Evolutionary conservation across 2,329 filamentous ascomycete species (phyloP).

Genomic region (Calcarisporium arbuscula): DNA sequence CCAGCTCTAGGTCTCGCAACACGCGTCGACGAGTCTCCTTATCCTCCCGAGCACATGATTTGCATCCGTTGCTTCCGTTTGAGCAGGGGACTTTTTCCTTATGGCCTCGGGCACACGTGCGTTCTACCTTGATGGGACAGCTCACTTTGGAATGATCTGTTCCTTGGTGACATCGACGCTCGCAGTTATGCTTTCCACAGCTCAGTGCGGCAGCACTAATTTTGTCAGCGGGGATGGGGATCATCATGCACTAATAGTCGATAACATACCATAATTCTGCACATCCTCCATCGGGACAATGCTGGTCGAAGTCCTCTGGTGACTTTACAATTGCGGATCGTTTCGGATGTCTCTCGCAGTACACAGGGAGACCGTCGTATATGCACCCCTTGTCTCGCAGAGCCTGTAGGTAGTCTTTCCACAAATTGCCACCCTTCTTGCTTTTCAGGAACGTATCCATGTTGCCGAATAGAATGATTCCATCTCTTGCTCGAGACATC

Average conservation of each 20-base stretch:
- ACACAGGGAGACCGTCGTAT: slow-evolving; percentile 54
- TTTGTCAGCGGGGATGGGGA: slow-evolving; percentile 7
- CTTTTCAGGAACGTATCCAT: slow-evolving; percentile 58
- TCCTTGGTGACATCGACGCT: slow-evolving; percentile 54
- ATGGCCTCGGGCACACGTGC: slow-evolving; percentile 48
- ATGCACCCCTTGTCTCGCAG: slow-evolving; percentile 46
- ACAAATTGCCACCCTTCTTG: slow-evolving; percentile 33
- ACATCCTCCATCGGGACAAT: slow-evolving; percentile 67
- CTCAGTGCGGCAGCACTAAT: slow-evolving; percentile 40
- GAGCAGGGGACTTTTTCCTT: slow-evolving; percentile 40
- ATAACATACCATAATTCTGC: slow-evolving; percentile 50
- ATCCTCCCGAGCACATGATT: slow-evolving; percentile 45
- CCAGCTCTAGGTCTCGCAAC: slow-evolving; percentile 43
- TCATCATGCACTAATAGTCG: background rate
- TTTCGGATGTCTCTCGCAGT: slow-evolving; percentile 54
- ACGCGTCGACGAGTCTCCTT: slow-evolving; percentile 34
- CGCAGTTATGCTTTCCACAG: slow-evolving; percentile 56
- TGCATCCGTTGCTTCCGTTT: slow-evolving; percentile 33
- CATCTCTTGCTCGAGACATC: slow-evolving; percentile 58
- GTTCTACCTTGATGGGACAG: slow-evolving; percentile 30
- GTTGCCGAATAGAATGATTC: slow-evolving; percentile 65
- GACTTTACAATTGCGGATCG: slow-evolving; percentile 37
- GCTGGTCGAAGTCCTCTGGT: slow-evolving; percentile 51
- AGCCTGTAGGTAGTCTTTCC: slow-evolving; percentile 50
- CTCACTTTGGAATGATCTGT: slow-evolving; percentile 46